These are phyloP conservation scores for Chlamydomonas sp. DNA, from an alignment of 139 green algal genomes.

Conservation along the genomic window DNA sequence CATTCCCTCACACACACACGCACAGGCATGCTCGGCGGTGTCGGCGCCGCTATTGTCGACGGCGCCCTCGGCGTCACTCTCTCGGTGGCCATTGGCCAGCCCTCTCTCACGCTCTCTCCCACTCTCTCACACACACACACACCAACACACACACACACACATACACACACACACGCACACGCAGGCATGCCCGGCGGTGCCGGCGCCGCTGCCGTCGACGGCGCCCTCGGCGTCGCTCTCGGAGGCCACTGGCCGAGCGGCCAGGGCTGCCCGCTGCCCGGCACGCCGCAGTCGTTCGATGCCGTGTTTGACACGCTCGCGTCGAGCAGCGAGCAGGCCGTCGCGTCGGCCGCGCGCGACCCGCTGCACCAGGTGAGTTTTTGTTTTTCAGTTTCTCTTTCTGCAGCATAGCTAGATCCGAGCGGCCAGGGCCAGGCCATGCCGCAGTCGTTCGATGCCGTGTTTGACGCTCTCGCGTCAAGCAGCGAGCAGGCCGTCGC, in stretches of 20 bases:
- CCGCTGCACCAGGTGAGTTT: constrained; percentile 14
- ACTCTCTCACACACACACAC: no score
- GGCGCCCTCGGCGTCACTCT: no score
- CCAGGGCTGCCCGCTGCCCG: no score
- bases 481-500: background rate
- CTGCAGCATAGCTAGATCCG: no score
- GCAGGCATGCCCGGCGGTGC: background rate
- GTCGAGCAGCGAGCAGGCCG: background rate
- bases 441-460: background rate
- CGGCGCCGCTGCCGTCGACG: background rate
- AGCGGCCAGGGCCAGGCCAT: no score
- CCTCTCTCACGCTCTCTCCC: no score
- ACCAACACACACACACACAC: no score
- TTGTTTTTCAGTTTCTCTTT: no score
- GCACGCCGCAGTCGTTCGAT: no score
- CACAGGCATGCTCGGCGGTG: background rate
- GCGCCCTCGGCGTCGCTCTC: background rate
- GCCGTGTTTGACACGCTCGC: constrained; percentile 9
- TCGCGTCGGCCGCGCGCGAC: background rate
- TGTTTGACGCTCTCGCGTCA: constrained; percentile 8
- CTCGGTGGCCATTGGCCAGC: no score
- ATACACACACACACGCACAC: no score
- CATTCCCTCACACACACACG: no score
- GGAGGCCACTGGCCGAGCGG: constrained; percentile 10
- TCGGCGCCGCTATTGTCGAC: background rate